phyloP scores from a whole-genome alignment of 2,329 filamentous ascomycete genomes.

The Tympanopsis confertula region DNA sequence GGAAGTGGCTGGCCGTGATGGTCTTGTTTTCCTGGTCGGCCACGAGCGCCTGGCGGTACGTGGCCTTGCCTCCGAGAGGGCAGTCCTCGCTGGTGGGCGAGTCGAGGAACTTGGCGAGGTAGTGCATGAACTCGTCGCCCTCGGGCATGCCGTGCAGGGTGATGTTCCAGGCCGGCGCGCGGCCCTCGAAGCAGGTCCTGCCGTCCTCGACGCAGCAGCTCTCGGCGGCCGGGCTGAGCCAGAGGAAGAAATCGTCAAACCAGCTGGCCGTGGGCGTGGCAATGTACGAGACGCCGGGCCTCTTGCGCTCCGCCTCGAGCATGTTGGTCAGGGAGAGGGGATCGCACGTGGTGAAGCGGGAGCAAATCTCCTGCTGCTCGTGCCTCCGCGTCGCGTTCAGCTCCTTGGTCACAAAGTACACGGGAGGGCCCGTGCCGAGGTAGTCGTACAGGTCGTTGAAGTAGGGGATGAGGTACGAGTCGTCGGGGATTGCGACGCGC shows the following conservation, averaged over 20 bases:
- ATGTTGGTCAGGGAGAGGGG: conserved; percentile 76
- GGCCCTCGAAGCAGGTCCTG: conserved; percentile 66
- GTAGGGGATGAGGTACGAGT: conserved; percentile 89
- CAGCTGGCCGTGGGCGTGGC: conserved; percentile 82
- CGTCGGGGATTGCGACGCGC: conserved; percentile 82
- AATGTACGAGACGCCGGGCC: conserved; percentile 77
- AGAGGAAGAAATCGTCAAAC: conserved; percentile 93
- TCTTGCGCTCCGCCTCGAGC: conserved; percentile 86
- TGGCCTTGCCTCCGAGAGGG: conserved; percentile 75
- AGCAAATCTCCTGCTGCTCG: conserved; percentile 79
- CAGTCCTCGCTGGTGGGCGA: conserved; percentile 74
- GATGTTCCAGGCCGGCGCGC: conserved; percentile 76
- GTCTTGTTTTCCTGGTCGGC: conserved; percentile 56
- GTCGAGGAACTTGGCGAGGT: conserved; percentile 70
- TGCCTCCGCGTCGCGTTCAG: conserved; percentile 66
- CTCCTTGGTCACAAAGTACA: conserved; percentile 85
- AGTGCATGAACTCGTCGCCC: conserved; percentile 78
- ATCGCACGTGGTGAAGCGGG: conserved; percentile 81
- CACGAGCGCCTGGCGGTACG: conserved; percentile 76
- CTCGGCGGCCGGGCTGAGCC: conserved; percentile 81
- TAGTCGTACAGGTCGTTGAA: conserved; percentile 95
- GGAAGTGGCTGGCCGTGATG: conserved; percentile 79
- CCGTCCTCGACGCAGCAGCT: conserved; percentile 60
- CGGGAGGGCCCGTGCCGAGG: conserved; percentile 79
- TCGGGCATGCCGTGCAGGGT: conserved; percentile 86